Base-by-base conservation (phyloP, 768 basidiomycete genomes). In the Cystobasidium ongulense region DNA sequence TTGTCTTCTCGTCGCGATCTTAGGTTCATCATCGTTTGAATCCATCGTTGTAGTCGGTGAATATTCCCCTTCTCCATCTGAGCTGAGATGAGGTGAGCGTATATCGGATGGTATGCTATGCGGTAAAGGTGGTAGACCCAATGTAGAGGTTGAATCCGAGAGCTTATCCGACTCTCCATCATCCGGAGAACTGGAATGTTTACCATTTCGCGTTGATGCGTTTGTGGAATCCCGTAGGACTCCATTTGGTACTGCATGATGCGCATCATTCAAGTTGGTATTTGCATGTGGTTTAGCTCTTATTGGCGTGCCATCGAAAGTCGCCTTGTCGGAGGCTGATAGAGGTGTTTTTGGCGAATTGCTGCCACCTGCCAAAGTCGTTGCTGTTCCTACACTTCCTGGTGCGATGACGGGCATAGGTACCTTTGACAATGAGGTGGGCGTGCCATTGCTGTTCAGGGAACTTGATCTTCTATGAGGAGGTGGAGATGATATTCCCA, bases 351-450 rank as follows among this genome's bases (percentile, higher is more conserved):
- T 71, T 53, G 68, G 68, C 36, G 68, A 71, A 27, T 38, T 39
- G 10, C 68, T 52, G 27, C 65, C 65, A 11, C 68, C 68, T 35
- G 68, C 68, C 23, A 71, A 35, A 8, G 68, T 71, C 31, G 68
- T 54, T 11, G 68, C 68, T 35, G 68, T 71, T 25, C 68, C 68
- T 54, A 71, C 68, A 52, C 68, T 71, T n/a, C 68, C 68, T 27
- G 25, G 50, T 7, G 68, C 15, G 4, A 71, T 71, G 31, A 61
- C 68, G 2, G 68, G 68, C 68, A 71, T 61, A 43, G 68, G 68
- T 59, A 71, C 38, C 15, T 46, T 38, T 27, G 63, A 36, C 11
- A 29, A 11, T 15, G 57, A 59, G 11, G 33, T 35, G 11, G 63
- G 23, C n/a, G 63, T 46, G 7, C 63, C 63, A 46, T 64, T 64